Evolutionary conservation across 192 early-diverging fungal genomes (phyloP), one percentile per base, ranked within the genome.

Genomic region (Dissophora ornata): DNA sequence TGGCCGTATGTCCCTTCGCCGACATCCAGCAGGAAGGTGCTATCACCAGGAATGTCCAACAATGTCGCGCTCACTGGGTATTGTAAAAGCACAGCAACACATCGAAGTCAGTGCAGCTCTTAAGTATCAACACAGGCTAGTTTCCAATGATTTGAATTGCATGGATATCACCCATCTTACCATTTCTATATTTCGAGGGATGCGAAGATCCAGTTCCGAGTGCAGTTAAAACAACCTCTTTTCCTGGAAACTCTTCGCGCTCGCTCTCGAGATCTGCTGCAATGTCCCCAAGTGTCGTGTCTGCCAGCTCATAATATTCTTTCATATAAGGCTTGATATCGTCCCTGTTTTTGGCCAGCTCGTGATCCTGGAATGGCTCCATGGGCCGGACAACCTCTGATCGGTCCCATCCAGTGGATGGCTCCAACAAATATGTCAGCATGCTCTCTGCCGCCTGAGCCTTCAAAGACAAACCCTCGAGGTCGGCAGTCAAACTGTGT

Each of bases 141-240:
- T n/a, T n/a, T n/a, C n/a, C n/a, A n/a, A n/a, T n/a, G n/a, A n/a
- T n/a, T n/a, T n/a, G n/a, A n/a, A n/a, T n/a, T n/a, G n/a, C n/a
- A n/a, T n/a, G n/a, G n/a, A n/a, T n/a, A n/a, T n/a, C n/a, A n/a
- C n/a, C n/a, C n/a, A n/a, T n/a, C 48, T 56, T 81, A 92, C 90
- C 92, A 80, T 99, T 99, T 70, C 97, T 87, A 79, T 94, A 96
- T 59, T 92, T 92, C 24, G 90, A 91, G 4, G 97, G 96, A 32
- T 94, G 78, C 18, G 95, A 88, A 19, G 95, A 92, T 24, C 94
- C 97, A 0, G 97, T 99, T 29, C 97, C 97, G 13, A 99, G 88
- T 4, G 96, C 85, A 7, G 90, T 88, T 29, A 93, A 57, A 0
- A 84, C 67, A 26, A 87, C 73, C 56, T 88, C 81, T 4, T 64